phyloP scores from a whole-genome alignment of 1,139 yeast species.

The Torulaspora pretoriensis region DNA sequence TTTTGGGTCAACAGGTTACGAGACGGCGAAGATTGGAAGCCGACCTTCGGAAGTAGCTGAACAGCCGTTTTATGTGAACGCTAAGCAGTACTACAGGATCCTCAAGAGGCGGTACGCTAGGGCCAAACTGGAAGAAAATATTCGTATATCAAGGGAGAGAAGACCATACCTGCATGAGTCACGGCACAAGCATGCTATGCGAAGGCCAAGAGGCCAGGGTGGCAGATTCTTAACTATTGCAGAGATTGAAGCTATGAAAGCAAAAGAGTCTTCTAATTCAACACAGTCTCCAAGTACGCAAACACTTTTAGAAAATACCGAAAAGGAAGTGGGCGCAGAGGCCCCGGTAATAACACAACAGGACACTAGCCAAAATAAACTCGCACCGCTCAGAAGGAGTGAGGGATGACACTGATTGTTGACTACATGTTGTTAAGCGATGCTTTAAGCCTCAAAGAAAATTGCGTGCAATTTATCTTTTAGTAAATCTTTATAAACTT shows the following conservation, averaged over 20 bases:
- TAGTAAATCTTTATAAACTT: slow-evolving; percentile 2
- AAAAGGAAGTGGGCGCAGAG: slow-evolving; percentile 3
- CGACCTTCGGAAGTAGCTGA: slow-evolving; percentile 40
- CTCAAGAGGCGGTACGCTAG: slow-evolving; percentile 89
- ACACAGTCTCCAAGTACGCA: slow-evolving; percentile 6
- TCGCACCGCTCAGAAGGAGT: slow-evolving; percentile 9
- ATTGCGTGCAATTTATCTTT: slow-evolving; percentile 2
- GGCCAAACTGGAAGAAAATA: slow-evolving; percentile 84
- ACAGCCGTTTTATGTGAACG: slow-evolving; percentile 96
- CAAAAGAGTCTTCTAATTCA: slow-evolving; percentile 37
- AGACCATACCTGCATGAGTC: slow-evolving; percentile 96
- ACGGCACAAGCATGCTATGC: slow-evolving; percentile 98
- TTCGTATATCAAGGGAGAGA: slow-evolving; percentile 84
- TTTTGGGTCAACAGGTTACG: slow-evolving; percentile 1
- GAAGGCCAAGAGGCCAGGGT: slow-evolving; percentile 98
- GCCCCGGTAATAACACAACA: slow-evolving; percentile 11
- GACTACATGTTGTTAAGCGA: neutral
- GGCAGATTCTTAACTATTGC: slow-evolving; percentile 96
- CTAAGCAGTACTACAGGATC: slow-evolving; percentile 94
- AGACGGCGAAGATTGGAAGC: slow-evolving; percentile 3
- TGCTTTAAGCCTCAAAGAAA: neutral
- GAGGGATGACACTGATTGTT: neutral
- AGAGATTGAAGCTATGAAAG: slow-evolving; percentile 77
- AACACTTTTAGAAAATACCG: slow-evolving; percentile 5
- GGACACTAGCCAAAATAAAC: slow-evolving; percentile 13